Evolutionary conservation across 495 filamentous ascomycete genomes (phyloP).

Genomic region (Neurospora intermedia): DNA sequence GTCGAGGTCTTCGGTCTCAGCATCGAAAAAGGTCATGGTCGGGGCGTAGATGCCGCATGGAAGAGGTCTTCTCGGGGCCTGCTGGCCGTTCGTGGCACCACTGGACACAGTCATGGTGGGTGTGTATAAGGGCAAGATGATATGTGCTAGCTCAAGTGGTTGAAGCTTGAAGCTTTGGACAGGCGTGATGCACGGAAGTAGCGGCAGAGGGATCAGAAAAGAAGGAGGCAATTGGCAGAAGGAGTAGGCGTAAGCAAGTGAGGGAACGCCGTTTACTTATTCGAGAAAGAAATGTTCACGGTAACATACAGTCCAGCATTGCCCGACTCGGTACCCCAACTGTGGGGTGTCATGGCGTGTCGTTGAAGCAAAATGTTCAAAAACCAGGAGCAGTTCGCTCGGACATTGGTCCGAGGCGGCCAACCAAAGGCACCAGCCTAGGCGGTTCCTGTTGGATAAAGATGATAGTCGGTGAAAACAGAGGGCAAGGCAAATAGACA

Average conservation of each 20-base stretch:
- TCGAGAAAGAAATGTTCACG: not conserved
- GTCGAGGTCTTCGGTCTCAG: conserved; percentile 73
- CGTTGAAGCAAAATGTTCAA: not conserved
- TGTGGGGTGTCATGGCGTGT: not conserved
- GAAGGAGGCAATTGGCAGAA: not conserved
- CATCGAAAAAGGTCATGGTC: conserved; percentile 84
- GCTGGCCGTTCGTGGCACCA: conserved; percentile 25
- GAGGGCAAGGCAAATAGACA: conserved; percentile 1
- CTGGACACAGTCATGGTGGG: conserved; percentile 29
- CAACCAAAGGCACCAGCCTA: not conserved
- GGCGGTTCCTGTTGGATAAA: not conserved
- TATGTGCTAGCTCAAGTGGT: not conserved
- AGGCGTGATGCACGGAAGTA: not conserved
- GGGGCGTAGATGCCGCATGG: conserved; percentile 82
- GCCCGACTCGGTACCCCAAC: not conserved
- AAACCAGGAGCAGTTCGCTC: conserved; percentile 17
- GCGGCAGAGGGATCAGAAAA: not conserved
- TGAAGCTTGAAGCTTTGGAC: conserved; percentile 7
- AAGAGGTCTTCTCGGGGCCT: conserved; percentile 47
- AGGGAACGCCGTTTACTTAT: not conserved
- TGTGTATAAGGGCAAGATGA: not conserved
- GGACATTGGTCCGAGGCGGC: conserved; percentile 26
- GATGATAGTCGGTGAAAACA: not conserved
- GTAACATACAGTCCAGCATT: not conserved
- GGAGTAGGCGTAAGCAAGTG: not conserved